Conservation (phyloP, 495 filamentous ascomycete species). For the Neurospora sp. region DNA sequence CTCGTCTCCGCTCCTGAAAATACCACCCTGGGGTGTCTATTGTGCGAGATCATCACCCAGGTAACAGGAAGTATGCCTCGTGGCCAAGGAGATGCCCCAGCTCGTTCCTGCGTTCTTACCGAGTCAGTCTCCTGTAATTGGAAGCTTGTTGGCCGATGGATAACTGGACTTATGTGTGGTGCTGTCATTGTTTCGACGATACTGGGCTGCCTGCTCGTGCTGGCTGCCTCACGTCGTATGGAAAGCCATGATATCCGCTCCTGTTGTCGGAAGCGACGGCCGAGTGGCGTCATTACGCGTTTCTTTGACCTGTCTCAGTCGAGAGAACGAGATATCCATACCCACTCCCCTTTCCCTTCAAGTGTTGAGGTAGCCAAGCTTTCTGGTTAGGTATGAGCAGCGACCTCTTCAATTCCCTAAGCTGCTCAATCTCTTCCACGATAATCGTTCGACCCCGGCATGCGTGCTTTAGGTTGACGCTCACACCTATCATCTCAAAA, state of each 20-base stretch:
- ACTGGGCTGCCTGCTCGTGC: background rate
- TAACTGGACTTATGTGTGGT: background rate
- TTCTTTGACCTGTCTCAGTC: background rate
- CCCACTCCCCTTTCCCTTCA: background rate
- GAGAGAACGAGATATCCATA: background rate
- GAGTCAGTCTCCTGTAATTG: background rate
- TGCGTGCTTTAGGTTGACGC: background rate
- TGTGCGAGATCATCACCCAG: background rate
- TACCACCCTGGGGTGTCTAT: background rate
- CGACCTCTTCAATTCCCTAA: background rate
- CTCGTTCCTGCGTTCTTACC: background rate
- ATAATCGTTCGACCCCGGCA: background rate
- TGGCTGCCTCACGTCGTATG: background rate
- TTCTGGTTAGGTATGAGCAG: background rate
- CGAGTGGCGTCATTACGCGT: background rate
- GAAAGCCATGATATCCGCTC: background rate
- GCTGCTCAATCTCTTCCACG: background rate
- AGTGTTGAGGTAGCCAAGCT: background rate
- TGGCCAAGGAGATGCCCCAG: background rate
- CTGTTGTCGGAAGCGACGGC: background rate
- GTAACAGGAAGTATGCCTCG: background rate
- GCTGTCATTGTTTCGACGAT: background rate
- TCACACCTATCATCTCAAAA: background rate
- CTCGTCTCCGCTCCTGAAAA: background rate
- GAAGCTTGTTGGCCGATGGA: background rate